These are phyloP conservation scores for Puccinia triticina DNA, from an alignment of 1,284 basidiomycete genomes.

Conservation along the genomic window DNA sequence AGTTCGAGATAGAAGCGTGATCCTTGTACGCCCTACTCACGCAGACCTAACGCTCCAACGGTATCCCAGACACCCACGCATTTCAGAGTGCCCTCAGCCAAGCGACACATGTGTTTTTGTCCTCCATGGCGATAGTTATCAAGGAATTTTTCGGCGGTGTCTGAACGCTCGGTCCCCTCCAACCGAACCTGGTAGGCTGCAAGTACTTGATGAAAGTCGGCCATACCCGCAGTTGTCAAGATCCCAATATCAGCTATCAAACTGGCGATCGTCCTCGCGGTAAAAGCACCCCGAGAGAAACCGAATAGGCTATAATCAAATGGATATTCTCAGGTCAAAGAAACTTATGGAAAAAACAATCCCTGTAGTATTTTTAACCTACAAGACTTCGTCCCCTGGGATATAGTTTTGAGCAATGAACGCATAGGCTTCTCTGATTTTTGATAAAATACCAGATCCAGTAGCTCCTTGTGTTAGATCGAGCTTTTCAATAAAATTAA, in stretches of 20 bases:
- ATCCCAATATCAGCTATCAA: slow-evolving; percentile 52
- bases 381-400: slow-evolving; percentile 54
- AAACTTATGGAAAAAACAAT: neutral
- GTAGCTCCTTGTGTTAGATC: slow-evolving; percentile 49
- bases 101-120: slow-evolving; percentile 18
- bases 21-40: slow-evolving; percentile 16
- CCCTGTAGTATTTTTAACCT: neutral
- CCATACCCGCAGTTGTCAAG: slow-evolving; percentile 50
- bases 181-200: slow-evolving; percentile 50
- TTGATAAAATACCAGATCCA: slow-evolving; percentile 53
- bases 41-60: slow-evolving; percentile 43
- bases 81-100: slow-evolving; percentile 35
- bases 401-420: slow-evolving; percentile 54
- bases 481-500: slow-evolving; percentile 7
- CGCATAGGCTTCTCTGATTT: slow-evolving; percentile 53
- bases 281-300: slow-evolving; percentile 52
- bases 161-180: slow-evolving; percentile 21
- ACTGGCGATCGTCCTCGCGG: slow-evolving; percentile 50
- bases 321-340: neutral
- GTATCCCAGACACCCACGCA: slow-evolving; percentile 51
- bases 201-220: slow-evolving; percentile 47
- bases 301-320: slow-evolving; percentile 46
- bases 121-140: slow-evolving; percentile 46
- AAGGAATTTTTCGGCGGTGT: slow-evolving; percentile 33
- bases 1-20: neutral